Percentiles rank a stretch among this genome's conserved stretches.
Conservation (phyloP, 176 grass and related monocot genomes). For the Oryza australiensis region DNA sequence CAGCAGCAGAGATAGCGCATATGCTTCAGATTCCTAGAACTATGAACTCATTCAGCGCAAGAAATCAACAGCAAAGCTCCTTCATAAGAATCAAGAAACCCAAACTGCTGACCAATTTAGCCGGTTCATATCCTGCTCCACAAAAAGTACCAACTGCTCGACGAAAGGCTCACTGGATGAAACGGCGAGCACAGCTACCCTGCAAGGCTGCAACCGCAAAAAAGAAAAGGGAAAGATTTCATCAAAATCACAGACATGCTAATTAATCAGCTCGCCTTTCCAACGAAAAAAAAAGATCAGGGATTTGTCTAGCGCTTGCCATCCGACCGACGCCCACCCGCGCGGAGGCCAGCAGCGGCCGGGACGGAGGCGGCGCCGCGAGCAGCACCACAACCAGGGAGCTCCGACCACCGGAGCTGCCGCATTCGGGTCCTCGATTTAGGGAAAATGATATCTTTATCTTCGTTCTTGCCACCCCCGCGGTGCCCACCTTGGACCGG, state of each 20-base stretch:
- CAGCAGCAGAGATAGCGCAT: background rate
- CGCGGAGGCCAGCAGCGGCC: background rate
- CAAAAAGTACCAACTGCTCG: constrained; percentile 32
- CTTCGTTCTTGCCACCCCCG: no score
- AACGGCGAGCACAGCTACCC: background rate
- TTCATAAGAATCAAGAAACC: background rate
- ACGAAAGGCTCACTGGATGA: constrained; percentile 23
- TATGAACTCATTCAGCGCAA: background rate
- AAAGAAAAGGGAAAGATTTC: background rate
- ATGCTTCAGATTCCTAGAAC: background rate
- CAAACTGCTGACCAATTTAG: background rate
- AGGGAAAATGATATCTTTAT: background rate
- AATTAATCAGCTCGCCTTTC: background rate
- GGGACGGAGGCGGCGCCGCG: no score
- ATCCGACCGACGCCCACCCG: background rate
- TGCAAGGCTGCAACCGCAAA: background rate
- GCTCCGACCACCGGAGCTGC: background rate
- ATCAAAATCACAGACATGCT: background rate
- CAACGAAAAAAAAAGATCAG: background rate
- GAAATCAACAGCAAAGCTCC: background rate
- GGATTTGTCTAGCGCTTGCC: constrained; percentile 15
- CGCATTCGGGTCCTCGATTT: background rate
- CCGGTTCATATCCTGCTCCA: background rate
- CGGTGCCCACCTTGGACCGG: no score
- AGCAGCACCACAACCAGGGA: background rate